Conservation (phyloP, 2,329 filamentous ascomycete genomes). For the Hypoxylon sp. region DNA sequence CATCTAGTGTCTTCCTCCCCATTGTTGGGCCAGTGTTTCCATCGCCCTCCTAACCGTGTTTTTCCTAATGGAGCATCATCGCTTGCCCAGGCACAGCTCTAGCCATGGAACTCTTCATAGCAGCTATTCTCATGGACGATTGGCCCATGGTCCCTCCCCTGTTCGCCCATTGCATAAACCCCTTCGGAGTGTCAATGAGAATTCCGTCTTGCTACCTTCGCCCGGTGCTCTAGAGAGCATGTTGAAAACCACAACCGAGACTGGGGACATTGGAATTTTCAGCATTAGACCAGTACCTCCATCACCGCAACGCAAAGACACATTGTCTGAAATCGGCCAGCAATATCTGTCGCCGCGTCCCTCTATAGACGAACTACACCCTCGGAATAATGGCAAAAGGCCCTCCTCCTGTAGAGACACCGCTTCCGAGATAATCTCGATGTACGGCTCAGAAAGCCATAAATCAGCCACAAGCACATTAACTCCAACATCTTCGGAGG, state of each 20-base stretch:
- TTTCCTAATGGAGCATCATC: conserved; percentile 51
- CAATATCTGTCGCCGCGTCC: conserved; percentile 52
- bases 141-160: conserved; percentile 41
- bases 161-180: conserved; percentile 57
- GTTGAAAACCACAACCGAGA: conserved; percentile 76
- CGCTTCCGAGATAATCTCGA: conserved; percentile 69
- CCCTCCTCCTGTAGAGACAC: conserved; percentile 67
- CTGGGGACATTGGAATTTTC: conserved; percentile 75
- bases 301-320: conserved; percentile 52
- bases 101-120: conserved; percentile 55
- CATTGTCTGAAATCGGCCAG: conserved; percentile 52
- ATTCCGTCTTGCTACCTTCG: conserved; percentile 61
- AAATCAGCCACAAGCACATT: conserved; percentile 61
- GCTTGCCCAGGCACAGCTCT: conserved; percentile 52
- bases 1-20: conserved; percentile 37
- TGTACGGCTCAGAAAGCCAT: conserved; percentile 68
- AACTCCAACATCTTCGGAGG: conserved; percentile 60
- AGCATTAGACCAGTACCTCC: conserved; percentile 64
- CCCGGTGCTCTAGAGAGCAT: conserved; percentile 74
- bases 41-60: conserved; percentile 15
- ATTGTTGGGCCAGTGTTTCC: conserved; percentile 1
- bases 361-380: conserved; percentile 53
- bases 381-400: conserved; percentile 61
- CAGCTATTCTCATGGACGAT: conserved; percentile 48
- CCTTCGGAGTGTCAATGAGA: conserved; percentile 62